Evolutionary conservation across 768 basidiomycete species (phyloP).

Genomic region (Hysterangium stoloniferum): DNA sequence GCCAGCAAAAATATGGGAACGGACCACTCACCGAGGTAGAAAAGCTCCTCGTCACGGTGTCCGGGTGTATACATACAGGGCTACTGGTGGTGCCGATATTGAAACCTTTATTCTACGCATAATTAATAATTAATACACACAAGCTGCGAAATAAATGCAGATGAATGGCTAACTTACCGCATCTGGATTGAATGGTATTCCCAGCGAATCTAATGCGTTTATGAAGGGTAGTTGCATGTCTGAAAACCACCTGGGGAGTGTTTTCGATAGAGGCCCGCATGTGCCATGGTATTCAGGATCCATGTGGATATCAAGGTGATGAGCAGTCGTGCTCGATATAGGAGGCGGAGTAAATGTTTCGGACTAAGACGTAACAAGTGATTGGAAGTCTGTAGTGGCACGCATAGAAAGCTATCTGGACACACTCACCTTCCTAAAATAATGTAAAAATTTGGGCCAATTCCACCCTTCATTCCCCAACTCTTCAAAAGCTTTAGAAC

Average conservation of each 20-base stretch:
- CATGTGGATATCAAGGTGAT: not conserved
- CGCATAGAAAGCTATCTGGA: too few species aligned
- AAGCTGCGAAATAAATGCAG: slow-evolving; percentile 4
- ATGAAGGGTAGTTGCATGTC: slow-evolving; percentile 8
- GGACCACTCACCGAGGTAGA: slow-evolving; percentile 19
- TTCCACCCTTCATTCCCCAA: not conserved
- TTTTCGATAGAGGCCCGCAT: slow-evolving; percentile 16
- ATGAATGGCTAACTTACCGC: not conserved
- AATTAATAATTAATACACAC: not conserved
- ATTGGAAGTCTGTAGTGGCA: not conserved
- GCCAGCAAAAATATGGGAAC: slow-evolving; percentile 19
- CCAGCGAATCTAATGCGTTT: slow-evolving; percentile 13
- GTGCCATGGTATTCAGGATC: not conserved
- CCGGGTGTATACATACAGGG: slow-evolving; percentile 14
- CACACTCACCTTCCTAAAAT: not conserved
- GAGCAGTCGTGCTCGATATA: not conserved
- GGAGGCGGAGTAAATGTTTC: not conserved
- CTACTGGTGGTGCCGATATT: slow-evolving; percentile 15
- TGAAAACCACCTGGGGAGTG: slow-evolving; percentile 8
- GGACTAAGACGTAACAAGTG: not conserved
- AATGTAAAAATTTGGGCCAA: not conserved
- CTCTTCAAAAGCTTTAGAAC: not conserved
- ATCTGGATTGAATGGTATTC: slow-evolving; percentile 16
- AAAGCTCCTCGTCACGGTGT: slow-evolving; percentile 13
- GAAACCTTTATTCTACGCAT: slow-evolving; percentile 15